These are phyloP conservation scores for Alternaria angustiovoidea DNA, from an alignment of 2,329 filamentous ascomycete genomes.

Conservation along the genomic window DNA sequence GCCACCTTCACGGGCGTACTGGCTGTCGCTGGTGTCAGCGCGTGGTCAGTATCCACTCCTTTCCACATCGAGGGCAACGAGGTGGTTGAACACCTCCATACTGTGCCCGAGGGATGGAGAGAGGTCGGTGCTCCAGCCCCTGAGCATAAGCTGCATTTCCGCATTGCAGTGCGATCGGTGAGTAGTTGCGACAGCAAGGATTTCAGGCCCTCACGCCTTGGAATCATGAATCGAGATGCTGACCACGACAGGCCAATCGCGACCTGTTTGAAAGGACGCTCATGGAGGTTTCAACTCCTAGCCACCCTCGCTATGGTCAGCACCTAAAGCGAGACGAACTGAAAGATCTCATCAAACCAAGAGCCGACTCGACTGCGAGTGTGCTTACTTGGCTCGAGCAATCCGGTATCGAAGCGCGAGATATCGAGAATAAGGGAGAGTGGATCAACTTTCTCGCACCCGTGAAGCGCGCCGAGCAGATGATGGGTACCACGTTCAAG, in stretches of 20 bases:
- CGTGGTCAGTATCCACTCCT: constrained; percentile 25
- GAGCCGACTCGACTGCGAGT: constrained; percentile 56
- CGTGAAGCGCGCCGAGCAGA: constrained; percentile 61
- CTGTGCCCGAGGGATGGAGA: constrained; percentile 48
- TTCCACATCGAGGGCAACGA: constrained; percentile 38
- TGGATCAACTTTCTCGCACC: constrained; percentile 69
- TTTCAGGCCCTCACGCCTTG: background rate
- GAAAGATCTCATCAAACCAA: constrained; percentile 62
- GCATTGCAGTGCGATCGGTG: constrained; percentile 52
- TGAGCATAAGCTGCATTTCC: constrained; percentile 47
- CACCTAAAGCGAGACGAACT: constrained; percentile 70
- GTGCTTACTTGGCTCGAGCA: constrained; percentile 65
- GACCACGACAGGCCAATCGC: constrained; percentile 56
- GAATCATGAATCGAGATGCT: constrained; percentile 9
- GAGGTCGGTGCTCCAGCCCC: constrained; percentile 44
- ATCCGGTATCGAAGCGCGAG: constrained; percentile 57
- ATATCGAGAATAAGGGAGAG: constrained; percentile 62
- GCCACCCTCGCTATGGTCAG: constrained; percentile 65
- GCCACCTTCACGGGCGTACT: constrained; percentile 44
- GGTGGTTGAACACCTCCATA: constrained; percentile 43
- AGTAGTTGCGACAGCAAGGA: constrained; percentile 16
- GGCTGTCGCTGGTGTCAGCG: constrained; percentile 40
- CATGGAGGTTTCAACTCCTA: constrained; percentile 69
- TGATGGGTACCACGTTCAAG: constrained; percentile 67
- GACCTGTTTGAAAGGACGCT: constrained; percentile 65